A percentile compares a stretch with the other conserved stretches of the same genome.
These are phyloP conservation scores for Vitis cinerea DNA, from an alignment of 164 flowering plant species.

Conservation along the genomic window DNA sequence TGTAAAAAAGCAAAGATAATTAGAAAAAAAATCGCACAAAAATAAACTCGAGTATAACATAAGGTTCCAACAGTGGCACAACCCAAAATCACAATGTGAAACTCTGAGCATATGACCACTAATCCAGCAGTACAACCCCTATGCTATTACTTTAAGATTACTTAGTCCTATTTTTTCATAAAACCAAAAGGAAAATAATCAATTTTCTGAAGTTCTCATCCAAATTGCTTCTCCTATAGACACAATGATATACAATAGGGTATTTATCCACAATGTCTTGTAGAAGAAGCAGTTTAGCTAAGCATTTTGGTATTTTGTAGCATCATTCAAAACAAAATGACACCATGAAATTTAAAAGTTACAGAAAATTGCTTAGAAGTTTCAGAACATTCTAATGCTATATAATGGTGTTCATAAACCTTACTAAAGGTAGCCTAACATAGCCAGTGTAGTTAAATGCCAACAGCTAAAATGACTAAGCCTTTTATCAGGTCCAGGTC, in stretches of 20 bases:
- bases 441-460: neutral
- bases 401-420: neutral
- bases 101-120: neutral
- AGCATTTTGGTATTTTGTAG: too few relatives aligned
- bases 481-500: neutral
- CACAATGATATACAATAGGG: too few relatives aligned
- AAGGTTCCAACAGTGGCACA: neutral
- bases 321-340: too few relatives aligned
- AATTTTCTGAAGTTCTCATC: too few relatives aligned
- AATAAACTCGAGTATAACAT: neutral
- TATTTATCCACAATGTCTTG: too few relatives aligned
- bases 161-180: too few relatives aligned
- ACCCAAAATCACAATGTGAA: neutral
- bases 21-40: neutral
- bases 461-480: neutral
- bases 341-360: neutral
- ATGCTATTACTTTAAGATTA: too few relatives aligned
- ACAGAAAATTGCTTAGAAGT: neutral
- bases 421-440: neutral
- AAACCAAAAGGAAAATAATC: too few relatives aligned
- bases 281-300: too few relatives aligned
- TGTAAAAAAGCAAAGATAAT: conserved; percentile 17
- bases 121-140: neutral
- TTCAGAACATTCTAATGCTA: neutral
- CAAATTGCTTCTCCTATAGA: too few relatives aligned